A percentile compares a stretch with the other conserved stretches of the same genome.
phyloP scores from a whole-genome alignment of 352 stramenopile species.

The Pythium biforme region DNA sequence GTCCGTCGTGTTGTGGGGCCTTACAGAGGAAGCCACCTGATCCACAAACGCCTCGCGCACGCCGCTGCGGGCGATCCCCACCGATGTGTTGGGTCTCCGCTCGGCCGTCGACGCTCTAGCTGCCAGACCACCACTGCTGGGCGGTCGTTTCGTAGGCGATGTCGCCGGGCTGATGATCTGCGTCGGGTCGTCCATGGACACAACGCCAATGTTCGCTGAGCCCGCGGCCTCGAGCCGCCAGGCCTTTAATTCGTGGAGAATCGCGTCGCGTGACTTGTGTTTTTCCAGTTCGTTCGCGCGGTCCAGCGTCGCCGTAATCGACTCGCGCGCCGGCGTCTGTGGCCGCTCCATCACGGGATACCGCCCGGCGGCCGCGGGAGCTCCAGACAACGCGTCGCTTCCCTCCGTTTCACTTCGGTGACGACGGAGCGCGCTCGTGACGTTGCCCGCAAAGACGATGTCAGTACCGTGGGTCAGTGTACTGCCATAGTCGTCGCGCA shows the following conservation, averaged over 20 bases:
- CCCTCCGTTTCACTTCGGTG: conserved; percentile 64
- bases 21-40: too few species aligned
- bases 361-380: not conserved
- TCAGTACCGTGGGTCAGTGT: conserved; percentile 86
- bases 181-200: conserved; percentile 19
- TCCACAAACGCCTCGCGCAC: conserved; percentile 65
- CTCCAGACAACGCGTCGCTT: not conserved
- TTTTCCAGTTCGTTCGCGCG: conserved; percentile 65
- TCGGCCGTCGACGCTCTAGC: conserved; percentile 18
- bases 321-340: conserved; percentile 61
- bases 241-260: conserved; percentile 58
- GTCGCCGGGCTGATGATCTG: conserved; percentile 21
- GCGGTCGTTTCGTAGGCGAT: conserved; percentile 25
- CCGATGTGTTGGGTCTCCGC: conserved; percentile 51
- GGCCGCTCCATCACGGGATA: conserved; percentile 35
- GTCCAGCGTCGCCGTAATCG: conserved; percentile 78
- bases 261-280: conserved; percentile 62
- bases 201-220: conserved; percentile 39
- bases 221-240: conserved; percentile 64
- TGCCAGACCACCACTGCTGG: not conserved
- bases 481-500: conserved; percentile 56
- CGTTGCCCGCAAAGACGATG: conserved; percentile 87
- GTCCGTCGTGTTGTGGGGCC: too few species aligned
- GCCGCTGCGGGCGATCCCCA: conserved; percentile 39
- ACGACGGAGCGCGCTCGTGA: conserved; percentile 76